phyloP scores from a whole-genome alignment of 176 grass and related monocot species.

The Saccharum spontaneum region DNA sequence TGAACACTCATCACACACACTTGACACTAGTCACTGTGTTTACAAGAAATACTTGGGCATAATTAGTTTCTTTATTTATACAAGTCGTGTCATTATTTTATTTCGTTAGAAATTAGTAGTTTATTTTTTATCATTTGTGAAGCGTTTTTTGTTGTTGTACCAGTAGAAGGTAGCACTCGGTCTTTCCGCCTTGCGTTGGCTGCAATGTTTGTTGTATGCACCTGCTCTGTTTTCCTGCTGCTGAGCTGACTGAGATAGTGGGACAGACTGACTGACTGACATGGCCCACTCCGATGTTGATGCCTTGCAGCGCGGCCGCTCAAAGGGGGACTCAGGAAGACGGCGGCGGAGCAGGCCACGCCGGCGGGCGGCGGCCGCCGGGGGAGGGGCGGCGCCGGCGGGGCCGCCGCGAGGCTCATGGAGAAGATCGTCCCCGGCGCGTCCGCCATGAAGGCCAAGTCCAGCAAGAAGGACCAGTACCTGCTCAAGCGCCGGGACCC shows the following conservation, averaged over 20 bases:
- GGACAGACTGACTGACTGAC: constrained; percentile 9
- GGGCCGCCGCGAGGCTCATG: constrained; percentile 48
- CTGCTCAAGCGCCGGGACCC: constrained; percentile 89
- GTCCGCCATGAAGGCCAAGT: constrained; percentile 37
- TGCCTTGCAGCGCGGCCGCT: constrained; percentile 40
- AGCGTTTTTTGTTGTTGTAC: too few species aligned
- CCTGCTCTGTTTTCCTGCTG: background rate
- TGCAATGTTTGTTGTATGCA: too few species aligned
- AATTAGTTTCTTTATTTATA: background rate
- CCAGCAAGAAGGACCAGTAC: constrained; percentile 83
- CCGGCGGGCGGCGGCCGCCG: constrained; percentile 20
- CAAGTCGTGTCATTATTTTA: background rate
- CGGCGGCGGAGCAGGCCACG: constrained; percentile 24
- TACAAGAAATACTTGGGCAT: background rate
- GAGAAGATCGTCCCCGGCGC: constrained; percentile 33
- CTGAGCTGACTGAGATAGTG: background rate
- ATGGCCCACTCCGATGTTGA: background rate
- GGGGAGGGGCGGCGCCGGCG: constrained; percentile 28
- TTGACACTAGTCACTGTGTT: background rate
- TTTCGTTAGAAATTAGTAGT: background rate
- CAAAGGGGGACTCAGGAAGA: constrained; percentile 31
- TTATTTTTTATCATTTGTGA: background rate
- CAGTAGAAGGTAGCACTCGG: background rate
- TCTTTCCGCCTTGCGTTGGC: background rate
- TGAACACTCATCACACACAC: background rate